Evolutionary conservation across 106 monocot genomes (phyloP), one percentile per base, ranked within the genome.

Genomic region (Agapanthus africanus): DNA sequence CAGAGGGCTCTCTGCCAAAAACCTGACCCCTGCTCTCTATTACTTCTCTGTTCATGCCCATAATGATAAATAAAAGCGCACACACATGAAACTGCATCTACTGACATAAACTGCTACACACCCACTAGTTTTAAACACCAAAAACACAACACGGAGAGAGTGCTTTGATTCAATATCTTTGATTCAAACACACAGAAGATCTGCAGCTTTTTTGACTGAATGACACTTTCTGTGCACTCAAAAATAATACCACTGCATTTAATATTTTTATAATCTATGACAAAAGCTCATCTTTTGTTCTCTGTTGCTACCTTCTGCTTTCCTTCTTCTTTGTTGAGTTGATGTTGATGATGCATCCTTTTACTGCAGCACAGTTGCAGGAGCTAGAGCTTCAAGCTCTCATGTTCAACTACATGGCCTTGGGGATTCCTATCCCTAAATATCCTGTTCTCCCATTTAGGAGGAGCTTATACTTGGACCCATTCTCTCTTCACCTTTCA

Each of bases 171-270:
- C 38, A 39, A 25, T 64, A 64, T 64, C 6, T 39, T 37, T 64
- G 9, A 59, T 80, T 71, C 79, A 10, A 61, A 63, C 74, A 74
- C 57, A 80, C 66, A 54, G 84, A 77, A 90, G 94, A 90, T 94
- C 87, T 79, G 87, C 83, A 90, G 77, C 78, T 72, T 19, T 66
- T 63, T 66, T 71, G 72, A 38, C 83, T 91, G 81, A 91, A 79
- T 79, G 86, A 82, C 88, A 69, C 73, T 73, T 82, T 83, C 81
- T 80, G 67, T 74, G 82, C 74, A 41, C 25, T 7, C 28, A 26
- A 28, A 31, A 47, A 67, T 31, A n/a, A n/a, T 38, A 25, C 64
- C 22, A 22, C 23, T 38, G 4, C 56, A 52, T 18, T 18, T 22
- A 41, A 9, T 39, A 36, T 10, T 32, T 68, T 64, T 15, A 63